These are phyloP conservation scores for Nematodospora valgi DNA, from an alignment of 805 yeast species.

Conservation along the genomic window DNA sequence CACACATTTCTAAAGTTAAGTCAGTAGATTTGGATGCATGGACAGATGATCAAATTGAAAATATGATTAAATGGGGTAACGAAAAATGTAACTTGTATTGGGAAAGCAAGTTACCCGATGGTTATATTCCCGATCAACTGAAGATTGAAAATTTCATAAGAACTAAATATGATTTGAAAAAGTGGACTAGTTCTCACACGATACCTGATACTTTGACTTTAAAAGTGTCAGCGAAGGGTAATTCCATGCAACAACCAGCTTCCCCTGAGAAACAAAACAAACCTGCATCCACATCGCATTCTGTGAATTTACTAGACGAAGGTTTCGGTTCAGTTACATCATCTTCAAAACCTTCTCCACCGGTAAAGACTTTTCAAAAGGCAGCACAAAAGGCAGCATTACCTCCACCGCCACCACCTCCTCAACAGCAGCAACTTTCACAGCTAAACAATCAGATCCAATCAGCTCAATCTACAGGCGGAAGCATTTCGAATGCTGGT, in stretches of 20 bases:
- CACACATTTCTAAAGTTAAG: constrained; percentile 90
- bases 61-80: constrained; percentile 87
- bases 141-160: constrained; percentile 87
- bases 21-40: constrained; percentile 94
- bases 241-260: background rate
- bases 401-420: constrained; percentile 8
- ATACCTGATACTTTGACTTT: constrained; percentile 60
- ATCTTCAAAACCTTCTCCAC: constrained; percentile 14
- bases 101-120: constrained; percentile 74
- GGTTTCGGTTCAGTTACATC: constrained; percentile 42
- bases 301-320: constrained; percentile 30
- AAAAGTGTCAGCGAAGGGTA: constrained; percentile 1
- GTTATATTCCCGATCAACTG: constrained; percentile 74
- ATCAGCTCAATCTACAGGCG: constrained; percentile 36
- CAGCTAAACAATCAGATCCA: constrained; percentile 13
- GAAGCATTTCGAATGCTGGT: constrained; percentile 21
- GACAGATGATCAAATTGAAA: constrained; percentile 87
- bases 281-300: constrained; percentile 3
- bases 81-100: constrained; percentile 73
- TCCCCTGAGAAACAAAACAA: constrained; percentile 5
- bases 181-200: constrained; percentile 66
- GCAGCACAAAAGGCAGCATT: constrained; percentile 1
- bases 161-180: constrained; percentile 86
- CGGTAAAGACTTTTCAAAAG: background rate
- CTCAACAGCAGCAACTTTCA: background rate